phyloP scores from a whole-genome alignment of 2,329 filamentous ascomycete genomes.

The Xylariales sp. region DNA sequence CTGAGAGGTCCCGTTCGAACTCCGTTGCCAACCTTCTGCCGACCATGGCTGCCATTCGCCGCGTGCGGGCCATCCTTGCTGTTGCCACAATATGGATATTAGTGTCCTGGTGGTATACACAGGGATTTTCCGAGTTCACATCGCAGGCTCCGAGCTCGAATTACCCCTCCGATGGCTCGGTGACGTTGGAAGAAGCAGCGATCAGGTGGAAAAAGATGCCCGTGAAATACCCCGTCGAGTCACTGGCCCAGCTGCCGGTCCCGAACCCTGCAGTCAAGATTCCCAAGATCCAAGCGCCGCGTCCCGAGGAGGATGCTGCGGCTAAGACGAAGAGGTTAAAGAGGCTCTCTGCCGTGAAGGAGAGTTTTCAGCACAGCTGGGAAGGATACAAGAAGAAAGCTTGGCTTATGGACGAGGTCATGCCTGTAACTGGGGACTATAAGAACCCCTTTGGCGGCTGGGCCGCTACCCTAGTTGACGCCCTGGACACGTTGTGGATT shows the following conservation, averaged over 20 bases:
- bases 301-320: conserved; percentile 40
- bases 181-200: no score
- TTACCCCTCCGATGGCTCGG: conserved; percentile 5
- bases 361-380: conserved; percentile 53
- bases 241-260: conserved; percentile 29
- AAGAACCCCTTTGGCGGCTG: conserved; percentile 22
- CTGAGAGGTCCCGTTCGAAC: no score
- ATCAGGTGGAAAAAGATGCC: conserved; percentile 28
- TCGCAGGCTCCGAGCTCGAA: conserved; percentile 6
- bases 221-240: conserved; percentile 27
- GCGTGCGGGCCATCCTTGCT: conserved; percentile 21
- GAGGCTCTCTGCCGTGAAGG: conserved; percentile 40
- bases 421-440: conserved; percentile 22
- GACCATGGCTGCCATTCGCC: conserved; percentile 25
- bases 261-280: conserved; percentile 41
- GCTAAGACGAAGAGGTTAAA: conserved; percentile 29
- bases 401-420: conserved; percentile 55
- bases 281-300: conserved; percentile 53
- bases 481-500: conserved; percentile 69
- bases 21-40: no score
- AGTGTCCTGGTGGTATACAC: conserved; percentile 26
- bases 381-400: conserved; percentile 56
- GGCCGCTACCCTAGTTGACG: conserved; percentile 60
- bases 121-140: conserved; percentile 14
- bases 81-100: conserved; percentile 23